Conservation (phyloP, 1,284 basidiomycete genomes). For the Anthracocystis panici-leucophaei region DNA sequence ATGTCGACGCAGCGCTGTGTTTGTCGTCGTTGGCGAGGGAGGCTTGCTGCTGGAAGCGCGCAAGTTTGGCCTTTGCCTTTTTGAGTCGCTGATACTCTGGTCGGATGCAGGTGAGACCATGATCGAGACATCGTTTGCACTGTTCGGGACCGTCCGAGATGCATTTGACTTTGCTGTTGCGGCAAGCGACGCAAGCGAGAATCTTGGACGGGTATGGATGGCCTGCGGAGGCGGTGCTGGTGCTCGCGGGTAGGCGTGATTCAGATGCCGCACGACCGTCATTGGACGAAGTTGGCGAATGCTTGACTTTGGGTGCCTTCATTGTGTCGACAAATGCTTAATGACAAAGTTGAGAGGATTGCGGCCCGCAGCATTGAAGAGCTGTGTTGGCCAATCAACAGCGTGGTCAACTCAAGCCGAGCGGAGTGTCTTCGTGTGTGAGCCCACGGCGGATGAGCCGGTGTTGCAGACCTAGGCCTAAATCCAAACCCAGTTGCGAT, state of each 20-base stretch:
- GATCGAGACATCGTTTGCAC: constrained; percentile 44
- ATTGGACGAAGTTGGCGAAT: constrained; percentile 26
- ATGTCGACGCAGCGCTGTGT: constrained; percentile 1
- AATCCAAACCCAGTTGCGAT: neutral
- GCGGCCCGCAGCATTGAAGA: neutral
- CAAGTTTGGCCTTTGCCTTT: constrained; percentile 42
- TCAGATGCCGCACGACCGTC: constrained; percentile 7
- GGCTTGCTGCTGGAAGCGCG: constrained; percentile 27
- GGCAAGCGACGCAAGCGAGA: constrained; percentile 46
- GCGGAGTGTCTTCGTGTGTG: neutral
- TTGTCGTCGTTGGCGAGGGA: constrained; percentile 11
- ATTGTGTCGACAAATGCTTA: constrained; percentile 3
- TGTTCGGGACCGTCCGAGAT: constrained; percentile 35
- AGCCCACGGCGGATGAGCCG: neutral
- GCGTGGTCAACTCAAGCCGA: neutral
- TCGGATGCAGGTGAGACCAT: constrained; percentile 40
- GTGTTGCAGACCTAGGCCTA: neutral
- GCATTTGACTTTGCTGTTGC: constrained; percentile 50
- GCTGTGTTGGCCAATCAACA: neutral
- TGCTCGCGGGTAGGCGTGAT: neutral
- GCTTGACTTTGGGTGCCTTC: constrained; percentile 36
- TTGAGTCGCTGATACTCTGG: constrained; percentile 48
- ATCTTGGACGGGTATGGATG: constrained; percentile 37
- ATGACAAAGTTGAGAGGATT: neutral
- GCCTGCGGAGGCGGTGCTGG: constrained; percentile 1